These are phyloP conservation scores for Ephemerocybe angulata DNA, from an alignment of 768 basidiomycete species.

Conservation along the genomic window DNA sequence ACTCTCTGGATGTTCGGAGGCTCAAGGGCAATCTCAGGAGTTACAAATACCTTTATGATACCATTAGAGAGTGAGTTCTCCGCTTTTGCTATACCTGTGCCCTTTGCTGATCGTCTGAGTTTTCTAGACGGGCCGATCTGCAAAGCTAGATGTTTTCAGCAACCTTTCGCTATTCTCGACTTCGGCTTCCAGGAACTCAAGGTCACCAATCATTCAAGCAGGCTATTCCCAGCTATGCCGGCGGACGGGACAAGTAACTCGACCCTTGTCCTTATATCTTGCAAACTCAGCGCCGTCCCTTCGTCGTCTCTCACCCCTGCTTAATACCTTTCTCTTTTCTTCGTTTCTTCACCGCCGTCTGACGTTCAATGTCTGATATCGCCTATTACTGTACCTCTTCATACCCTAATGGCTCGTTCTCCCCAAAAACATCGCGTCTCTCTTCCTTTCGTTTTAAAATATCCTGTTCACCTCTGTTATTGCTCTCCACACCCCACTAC, in stretches of 20 bases:
- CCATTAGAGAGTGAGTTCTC: constrained; percentile 71
- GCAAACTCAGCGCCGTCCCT: background rate
- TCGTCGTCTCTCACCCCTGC: background rate
- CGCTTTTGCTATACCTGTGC: constrained; percentile 6
- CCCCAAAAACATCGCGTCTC: no score
- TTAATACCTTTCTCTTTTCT: constrained; percentile 11
- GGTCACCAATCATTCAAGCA: constrained; percentile 12
- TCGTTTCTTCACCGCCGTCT: constrained; percentile 5
- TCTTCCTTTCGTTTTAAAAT: no score
- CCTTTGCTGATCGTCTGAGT: background rate
- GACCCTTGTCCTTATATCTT: background rate
- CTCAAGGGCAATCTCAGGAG: constrained; percentile 90
- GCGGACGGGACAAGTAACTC: background rate
- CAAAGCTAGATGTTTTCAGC: constrained; percentile 25
- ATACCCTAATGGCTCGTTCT: constrained; percentile 16
- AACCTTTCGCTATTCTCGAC: background rate
- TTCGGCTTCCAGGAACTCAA: background rate
- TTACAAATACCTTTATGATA: constrained; percentile 90
- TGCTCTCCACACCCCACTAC: background rate
- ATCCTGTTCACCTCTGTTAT: no score
- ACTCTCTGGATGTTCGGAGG: constrained; percentile 87
- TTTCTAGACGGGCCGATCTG: constrained; percentile 43
- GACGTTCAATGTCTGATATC: constrained; percentile 2
- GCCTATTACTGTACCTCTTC: constrained; percentile 2
- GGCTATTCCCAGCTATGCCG: background rate